phyloP scores from a whole-genome alignment of 2,329 filamentous ascomycete genomes.

The Lasiodiplodia sp. region DNA sequence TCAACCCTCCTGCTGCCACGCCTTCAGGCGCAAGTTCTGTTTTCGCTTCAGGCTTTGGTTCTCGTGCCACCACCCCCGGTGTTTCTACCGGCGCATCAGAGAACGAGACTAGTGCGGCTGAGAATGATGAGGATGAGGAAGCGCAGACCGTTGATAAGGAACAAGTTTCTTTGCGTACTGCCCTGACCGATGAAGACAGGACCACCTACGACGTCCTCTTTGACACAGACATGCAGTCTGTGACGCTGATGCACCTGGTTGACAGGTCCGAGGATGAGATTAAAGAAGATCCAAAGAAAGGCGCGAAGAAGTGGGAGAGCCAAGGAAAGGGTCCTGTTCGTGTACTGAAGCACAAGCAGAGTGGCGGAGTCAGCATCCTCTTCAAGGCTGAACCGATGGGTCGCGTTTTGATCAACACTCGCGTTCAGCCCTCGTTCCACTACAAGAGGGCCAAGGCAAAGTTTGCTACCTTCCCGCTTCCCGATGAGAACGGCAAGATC shows the following conservation, averaged over 20 bases:
- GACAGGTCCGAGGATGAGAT: conserved; percentile 36
- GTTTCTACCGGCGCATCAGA: conserved; percentile 38
- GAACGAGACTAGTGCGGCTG: conserved; percentile 39
- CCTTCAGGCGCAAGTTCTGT: conserved; percentile 22
- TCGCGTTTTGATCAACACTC: conserved; percentile 43
- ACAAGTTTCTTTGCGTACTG: conserved; percentile 34
- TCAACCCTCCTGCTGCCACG: conserved; percentile 27
- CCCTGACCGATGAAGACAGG: conserved; percentile 44
- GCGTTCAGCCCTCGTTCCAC: conserved; percentile 39
- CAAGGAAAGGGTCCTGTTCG: conserved; percentile 44
- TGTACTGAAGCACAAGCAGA: conserved; percentile 47
- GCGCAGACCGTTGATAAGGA: conserved; percentile 38
- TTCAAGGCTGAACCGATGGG: conserved; percentile 43
- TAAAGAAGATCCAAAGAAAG: conserved; percentile 34
- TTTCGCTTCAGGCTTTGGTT: conserved; percentile 34
- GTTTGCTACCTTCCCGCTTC: conserved; percentile 39
- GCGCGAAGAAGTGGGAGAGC: conserved; percentile 42
- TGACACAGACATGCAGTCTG: conserved; percentile 26
- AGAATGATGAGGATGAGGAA: conserved; percentile 39
- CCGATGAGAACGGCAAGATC: conserved; percentile 39
- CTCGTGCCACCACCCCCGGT: conserved; percentile 45
- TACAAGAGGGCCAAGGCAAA: conserved; percentile 37
- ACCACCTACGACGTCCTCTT: conserved; percentile 44
- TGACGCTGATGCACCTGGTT: conserved; percentile 39
- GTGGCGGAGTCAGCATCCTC: conserved; percentile 42